Conservation (phyloP, 1,139 yeast genomes). For the Blastobotrys serpentis region DNA sequence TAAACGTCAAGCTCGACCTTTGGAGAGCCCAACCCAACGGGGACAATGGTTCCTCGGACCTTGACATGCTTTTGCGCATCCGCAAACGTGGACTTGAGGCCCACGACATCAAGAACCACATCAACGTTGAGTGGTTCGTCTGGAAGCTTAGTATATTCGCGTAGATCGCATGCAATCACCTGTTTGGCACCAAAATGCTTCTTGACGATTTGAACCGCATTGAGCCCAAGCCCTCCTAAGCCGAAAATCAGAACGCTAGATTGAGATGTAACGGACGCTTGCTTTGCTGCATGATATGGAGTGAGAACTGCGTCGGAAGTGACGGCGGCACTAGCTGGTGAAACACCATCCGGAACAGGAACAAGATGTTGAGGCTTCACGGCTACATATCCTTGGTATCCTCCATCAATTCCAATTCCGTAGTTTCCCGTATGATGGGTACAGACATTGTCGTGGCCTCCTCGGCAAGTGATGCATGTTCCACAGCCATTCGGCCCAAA, state of each 20-base stretch:
- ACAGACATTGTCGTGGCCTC: constrained; percentile 47
- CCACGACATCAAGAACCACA: constrained; percentile 49
- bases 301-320: constrained; percentile 54
- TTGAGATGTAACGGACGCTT: constrained; percentile 40
- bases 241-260: constrained; percentile 48
- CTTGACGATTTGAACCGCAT: constrained; percentile 49
- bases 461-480: constrained; percentile 44
- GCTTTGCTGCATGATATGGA: constrained; percentile 50
- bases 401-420: constrained; percentile 49
- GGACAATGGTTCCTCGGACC: constrained; percentile 44
- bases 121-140: constrained; percentile 28
- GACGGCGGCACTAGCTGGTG: constrained; percentile 50
- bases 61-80: constrained; percentile 37
- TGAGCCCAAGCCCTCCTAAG: constrained; percentile 52
- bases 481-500: constrained; percentile 47
- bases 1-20: constrained; percentile 39
- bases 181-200: constrained; percentile 40
- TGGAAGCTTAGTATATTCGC: constrained; percentile 40
- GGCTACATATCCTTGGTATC: constrained; percentile 50
- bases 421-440: constrained; percentile 25
- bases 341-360: constrained; percentile 49
- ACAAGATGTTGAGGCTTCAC: constrained; percentile 28
- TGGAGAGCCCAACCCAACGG: constrained; percentile 47
- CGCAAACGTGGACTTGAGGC: constrained; percentile 42
- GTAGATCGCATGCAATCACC: constrained; percentile 46